These are phyloP conservation scores for Epithemia pelagica DNA, from an alignment of 108 stramenopile species.

Conservation along the genomic window DNA sequence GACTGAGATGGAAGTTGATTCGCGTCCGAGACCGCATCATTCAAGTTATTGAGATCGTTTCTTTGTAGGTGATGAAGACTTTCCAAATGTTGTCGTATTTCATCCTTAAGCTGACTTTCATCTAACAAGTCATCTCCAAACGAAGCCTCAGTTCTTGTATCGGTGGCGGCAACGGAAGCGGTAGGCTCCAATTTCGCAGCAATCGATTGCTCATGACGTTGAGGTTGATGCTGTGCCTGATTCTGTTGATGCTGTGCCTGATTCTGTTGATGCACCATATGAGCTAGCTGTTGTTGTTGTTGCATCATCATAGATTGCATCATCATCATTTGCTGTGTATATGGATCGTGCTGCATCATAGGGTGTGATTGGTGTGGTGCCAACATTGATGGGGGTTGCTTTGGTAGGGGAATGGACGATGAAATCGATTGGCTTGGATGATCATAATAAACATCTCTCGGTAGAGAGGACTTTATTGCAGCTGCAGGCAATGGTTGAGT, in stretches of 20 bases:
- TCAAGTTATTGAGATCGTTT: slow-evolving; percentile 5
- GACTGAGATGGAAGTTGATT: slow-evolving; percentile 38
- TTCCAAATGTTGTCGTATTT: not conserved
- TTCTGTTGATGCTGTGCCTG: slow-evolving; percentile 22
- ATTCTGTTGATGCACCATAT: slow-evolving; percentile 31
- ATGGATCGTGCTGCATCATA: slow-evolving; percentile 21
- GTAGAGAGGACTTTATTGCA: too few species aligned
- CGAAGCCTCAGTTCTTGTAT: slow-evolving; percentile 10
- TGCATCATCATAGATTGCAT: slow-evolving; percentile 37
- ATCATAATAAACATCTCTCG: too few species aligned
- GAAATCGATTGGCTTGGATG: too few species aligned
- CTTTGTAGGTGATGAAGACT: slow-evolving; percentile 10
- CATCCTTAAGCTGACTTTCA: slow-evolving; percentile 8
- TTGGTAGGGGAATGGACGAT: too few species aligned
- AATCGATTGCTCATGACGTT: slow-evolving; percentile 7
- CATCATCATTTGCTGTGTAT: slow-evolving; percentile 38
- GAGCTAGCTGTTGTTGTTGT: slow-evolving; percentile 49
- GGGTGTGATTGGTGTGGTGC: slow-evolving; percentile 14
- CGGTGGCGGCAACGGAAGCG: slow-evolving; percentile 19
- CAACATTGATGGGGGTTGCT: slow-evolving; percentile 16
- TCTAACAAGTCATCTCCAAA: slow-evolving; percentile 4
- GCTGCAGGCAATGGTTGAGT: too few species aligned
- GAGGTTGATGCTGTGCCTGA: slow-evolving; percentile 18
- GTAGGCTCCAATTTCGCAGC: slow-evolving; percentile 2
- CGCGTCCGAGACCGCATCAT: slow-evolving; percentile 17